Base-by-base conservation (phyloP, 2,329 filamentous ascomycete species). In the Biscogniauxia mediterranea region DNA sequence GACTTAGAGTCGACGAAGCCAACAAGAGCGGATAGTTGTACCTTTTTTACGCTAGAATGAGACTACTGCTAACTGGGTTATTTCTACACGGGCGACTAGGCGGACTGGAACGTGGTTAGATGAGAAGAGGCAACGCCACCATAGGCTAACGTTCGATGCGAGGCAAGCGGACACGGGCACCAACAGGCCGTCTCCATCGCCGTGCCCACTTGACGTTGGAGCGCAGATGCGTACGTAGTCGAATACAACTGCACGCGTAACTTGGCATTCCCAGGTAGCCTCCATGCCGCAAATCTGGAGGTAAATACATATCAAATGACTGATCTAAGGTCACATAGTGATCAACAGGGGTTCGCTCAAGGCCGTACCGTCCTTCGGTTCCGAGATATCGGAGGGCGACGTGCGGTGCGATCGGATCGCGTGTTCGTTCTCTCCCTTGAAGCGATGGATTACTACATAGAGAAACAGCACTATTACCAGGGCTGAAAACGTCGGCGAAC, bases 41-140 rank as follows among this genome's bases (percentile, higher is more conserved):
- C 57, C 58, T 62, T 56, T 17, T 51, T 25, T 7, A 13, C 55
- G 25, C 52, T 56, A 59, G 26, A 38, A 56, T 62, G 61, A 68
- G 60, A 63, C 62, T 56, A 49, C 46, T 52, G 55, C 61, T 56
- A 65, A 55, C 61, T 58, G 46, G 55, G 55, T 54, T 42, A 49
- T 59, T 59, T 52, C 54, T 38, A 59, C 42, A 46, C 26, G 54
- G 42, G 46, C 42, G 42, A 52, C 54, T 28, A 60, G 52, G 56
- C 19, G 55, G 63, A 68, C 66, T 71, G 68, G 69, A 71, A 71
- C 66, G 69, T 70, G 66, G 65, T 66, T 66, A 67, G 66, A 68
- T 69, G 64, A 69, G 59, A 57, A 61, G 55, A 61, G 32, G 61
- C 51, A 61, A 66, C 66, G 64, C 67, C 68, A 70, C 66, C 65